A percentile compares a stretch with the other conserved stretches of the same genome.
Evolutionary conservation across 192 early-diverging fungal species (phyloP).

Genomic region (Entomortierella beljakovae): DNA sequence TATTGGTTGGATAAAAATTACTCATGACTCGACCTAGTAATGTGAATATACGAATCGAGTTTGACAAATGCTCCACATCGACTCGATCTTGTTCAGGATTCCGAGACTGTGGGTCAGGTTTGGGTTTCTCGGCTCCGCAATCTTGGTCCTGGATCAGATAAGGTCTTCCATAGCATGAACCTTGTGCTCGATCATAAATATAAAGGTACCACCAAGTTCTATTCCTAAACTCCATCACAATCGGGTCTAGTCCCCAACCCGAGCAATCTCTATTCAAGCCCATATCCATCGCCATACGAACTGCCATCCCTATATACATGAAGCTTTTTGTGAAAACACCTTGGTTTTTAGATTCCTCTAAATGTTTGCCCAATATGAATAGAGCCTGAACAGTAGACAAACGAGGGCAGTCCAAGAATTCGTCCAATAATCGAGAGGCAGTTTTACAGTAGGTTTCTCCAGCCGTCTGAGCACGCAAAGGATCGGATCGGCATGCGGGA

Average conservation of each 20-base stretch:
- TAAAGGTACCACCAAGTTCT: conserved; percentile 24
- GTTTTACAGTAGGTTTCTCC: conserved; percentile 21
- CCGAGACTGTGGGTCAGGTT: conserved; percentile 4
- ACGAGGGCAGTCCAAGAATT: conserved; percentile 56
- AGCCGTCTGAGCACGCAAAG: conserved; percentile 7
- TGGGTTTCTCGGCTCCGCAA: conserved; percentile 17
- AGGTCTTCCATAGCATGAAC: conserved; percentile 4
- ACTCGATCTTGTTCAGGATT: neutral
- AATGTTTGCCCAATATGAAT: conserved; percentile 58
- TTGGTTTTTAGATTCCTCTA: conserved; percentile 49
- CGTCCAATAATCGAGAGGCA: conserved; percentile 45
- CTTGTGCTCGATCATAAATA: conserved; percentile 13
- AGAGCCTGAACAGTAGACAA: conserved; percentile 60
- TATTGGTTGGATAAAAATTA: conserved; percentile 10
- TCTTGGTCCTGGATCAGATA: conserved; percentile 22
- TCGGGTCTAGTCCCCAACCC: conserved; percentile 8
- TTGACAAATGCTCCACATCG: neutral
- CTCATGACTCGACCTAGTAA: conserved; percentile 5
- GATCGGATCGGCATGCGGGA: conserved; percentile 9
- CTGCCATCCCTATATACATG: conserved; percentile 64
- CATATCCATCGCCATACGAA: conserved; percentile 73
- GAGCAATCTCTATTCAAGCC: conserved; percentile 70
- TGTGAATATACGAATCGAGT: neutral
- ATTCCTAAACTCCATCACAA: conserved; percentile 7
- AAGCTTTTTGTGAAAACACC: conserved; percentile 52